phyloP scores from a whole-genome alignment of 2,329 filamentous ascomycete genomes.

The Aspergillus pseudoglaucus region DNA sequence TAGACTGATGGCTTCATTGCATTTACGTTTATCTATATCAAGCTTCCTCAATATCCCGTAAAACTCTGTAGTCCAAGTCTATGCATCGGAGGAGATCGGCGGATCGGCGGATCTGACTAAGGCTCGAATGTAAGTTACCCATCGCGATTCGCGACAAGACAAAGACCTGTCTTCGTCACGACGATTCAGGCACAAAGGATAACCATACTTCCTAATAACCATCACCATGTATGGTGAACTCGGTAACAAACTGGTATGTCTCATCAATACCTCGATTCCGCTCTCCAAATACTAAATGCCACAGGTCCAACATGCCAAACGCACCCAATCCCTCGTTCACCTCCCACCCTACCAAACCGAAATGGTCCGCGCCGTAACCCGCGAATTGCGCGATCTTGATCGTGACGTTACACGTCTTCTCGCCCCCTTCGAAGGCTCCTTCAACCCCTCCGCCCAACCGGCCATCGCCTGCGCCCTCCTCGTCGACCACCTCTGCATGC shows the following conservation, averaged over 20 bases:
- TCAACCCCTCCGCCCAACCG: conserved; percentile 76
- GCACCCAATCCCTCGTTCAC: conserved; percentile 77
- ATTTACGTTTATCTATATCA: neutral
- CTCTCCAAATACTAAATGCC: neutral
- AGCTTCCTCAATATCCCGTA: too few relatives aligned
- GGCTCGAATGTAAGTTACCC: neutral
- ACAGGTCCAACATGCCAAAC: conserved; percentile 91
- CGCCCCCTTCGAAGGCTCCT: conserved; percentile 74
- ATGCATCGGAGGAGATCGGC: neutral
- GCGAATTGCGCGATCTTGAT: conserved; percentile 89
- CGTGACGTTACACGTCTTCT: conserved; percentile 75
- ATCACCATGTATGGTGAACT: conserved; percentile 70
- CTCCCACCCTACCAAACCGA: conserved; percentile 91
- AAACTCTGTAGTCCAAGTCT: neutral
- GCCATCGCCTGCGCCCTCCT: conserved; percentile 81
- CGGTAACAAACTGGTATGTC: conserved; percentile 71
- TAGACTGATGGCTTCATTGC: neutral
- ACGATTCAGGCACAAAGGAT: neutral
- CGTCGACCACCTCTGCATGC: conserved; percentile 91
- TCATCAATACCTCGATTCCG: neutral
- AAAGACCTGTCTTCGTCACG: too few relatives aligned
- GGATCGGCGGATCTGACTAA: neutral
- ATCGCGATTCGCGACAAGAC: neutral
- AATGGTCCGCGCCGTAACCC: conserved; percentile 75
- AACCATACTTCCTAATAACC: neutral